Base-by-base conservation (phyloP, 306 rosid species). In the Cucumis hystrix region DNA sequence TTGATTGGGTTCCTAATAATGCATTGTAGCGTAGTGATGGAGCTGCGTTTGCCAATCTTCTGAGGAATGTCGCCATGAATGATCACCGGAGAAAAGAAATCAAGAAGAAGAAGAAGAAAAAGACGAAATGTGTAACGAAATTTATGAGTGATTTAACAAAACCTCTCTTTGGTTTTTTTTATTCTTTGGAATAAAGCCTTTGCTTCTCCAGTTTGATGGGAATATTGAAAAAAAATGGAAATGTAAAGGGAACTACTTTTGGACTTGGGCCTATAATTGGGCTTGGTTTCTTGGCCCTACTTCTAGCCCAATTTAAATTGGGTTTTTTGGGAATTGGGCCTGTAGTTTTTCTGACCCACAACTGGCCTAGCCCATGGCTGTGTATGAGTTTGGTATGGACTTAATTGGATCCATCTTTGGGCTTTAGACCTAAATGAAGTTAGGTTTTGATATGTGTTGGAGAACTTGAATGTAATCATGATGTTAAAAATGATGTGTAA, bases 31-130 rank as follows among this genome's bases (percentile, higher is more conserved):
- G 86, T 43, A 87, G 83, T 76, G 86, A 70, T 60, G 97, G 91
- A 80, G 96, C 74, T 39, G 87, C 83, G 58, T 77, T 88, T 4
- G 90, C 90, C 2, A 95, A 69, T 82, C 87, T 89, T 76, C 83
- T 84, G 78, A 95, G 82, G 65, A 95, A 84, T 74, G 89, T 72
- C 11, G 97, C 90, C 99, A 95, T 95, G 20, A 55, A 95, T 95
- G 20, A 55, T 55, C 76, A 12, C 80, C 16, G 84, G 33, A 25
- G 77, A 57, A 67, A 64, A 55, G 37, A 18, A 86, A 33, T 33
- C 37, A 33, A 33, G 4, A 28, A 28, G 30, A 28, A 28, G 30
- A 28, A 28, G 30, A 28, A 33, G 37, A 33, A 33, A 33, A 33
- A 51, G 15, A 51, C 18, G 4, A 51, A 51, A 51, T 51, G 55